These are phyloP conservation scores for Colletotrichum melonis DNA, from an alignment of 2,329 filamentous ascomycete species.

Conservation along the genomic window DNA sequence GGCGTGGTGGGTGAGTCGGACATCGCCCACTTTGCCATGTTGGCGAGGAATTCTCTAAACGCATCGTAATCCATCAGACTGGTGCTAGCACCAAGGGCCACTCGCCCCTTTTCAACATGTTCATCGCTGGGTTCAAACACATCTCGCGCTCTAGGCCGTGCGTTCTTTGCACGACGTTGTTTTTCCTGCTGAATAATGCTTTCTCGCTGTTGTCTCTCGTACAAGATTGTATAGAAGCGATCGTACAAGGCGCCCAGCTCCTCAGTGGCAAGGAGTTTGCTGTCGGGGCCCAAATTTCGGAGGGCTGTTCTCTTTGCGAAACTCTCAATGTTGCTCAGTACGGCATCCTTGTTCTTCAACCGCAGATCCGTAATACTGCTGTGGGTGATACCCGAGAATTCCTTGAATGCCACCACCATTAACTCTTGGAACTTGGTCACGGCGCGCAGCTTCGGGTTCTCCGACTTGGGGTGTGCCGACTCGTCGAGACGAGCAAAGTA, in stretches of 20 bases:
- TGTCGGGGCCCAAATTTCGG: slow-evolving; percentile 93
- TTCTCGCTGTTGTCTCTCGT: slow-evolving; percentile 88
- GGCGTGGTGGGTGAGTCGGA: slow-evolving; percentile 81
- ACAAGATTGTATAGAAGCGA: slow-evolving; percentile 90
- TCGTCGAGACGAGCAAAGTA: slow-evolving; percentile 96
- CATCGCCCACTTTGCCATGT: slow-evolving; percentile 91
- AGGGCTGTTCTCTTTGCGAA: slow-evolving; percentile 98
- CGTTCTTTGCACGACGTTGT: slow-evolving; percentile 72
- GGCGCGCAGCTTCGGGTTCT: slow-evolving; percentile 92
- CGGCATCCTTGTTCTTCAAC: slow-evolving; percentile 91
- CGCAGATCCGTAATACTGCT: slow-evolving; percentile 90
- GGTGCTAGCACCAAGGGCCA: slow-evolving; percentile 88
- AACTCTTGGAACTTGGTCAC: slow-evolving; percentile 97
- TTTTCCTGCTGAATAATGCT: slow-evolving; percentile 82
- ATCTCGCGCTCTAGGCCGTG: slow-evolving; percentile 59
- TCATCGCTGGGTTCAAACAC: slow-evolving; percentile 49
- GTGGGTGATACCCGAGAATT: slow-evolving; percentile 96
- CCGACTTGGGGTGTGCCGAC: slow-evolving; percentile 93
- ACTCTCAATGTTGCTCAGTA: slow-evolving; percentile 94
- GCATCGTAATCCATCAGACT: slow-evolving; percentile 98
- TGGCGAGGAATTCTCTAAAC: slow-evolving; percentile 92
- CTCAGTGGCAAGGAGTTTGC: slow-evolving; percentile 86
- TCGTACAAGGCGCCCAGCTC: slow-evolving; percentile 94
- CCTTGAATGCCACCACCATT: slow-evolving; percentile 99
- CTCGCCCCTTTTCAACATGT: slow-evolving; percentile 82